Conservation (phyloP, 495 filamentous ascomycete genomes). For the Hamigera avellanea region DNA sequence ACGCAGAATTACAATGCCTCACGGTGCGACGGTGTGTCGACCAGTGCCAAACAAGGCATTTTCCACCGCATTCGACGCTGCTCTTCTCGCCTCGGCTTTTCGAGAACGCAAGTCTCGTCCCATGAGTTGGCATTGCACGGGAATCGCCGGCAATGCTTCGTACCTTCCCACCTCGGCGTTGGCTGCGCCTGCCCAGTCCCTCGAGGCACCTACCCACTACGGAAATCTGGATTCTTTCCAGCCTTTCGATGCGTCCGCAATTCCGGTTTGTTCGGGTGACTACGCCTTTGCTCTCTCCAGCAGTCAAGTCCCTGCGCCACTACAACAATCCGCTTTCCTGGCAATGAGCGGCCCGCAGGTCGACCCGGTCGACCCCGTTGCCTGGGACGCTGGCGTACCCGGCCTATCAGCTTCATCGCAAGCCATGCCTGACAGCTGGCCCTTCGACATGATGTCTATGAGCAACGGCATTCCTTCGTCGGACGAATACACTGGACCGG, state of each 20-base stretch:
- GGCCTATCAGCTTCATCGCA: constrained; percentile 13
- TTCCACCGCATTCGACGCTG: constrained; percentile 19
- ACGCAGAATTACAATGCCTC: constrained; percentile 43
- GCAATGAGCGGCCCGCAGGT: constrained; percentile 32
- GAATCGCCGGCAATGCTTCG: constrained; percentile 24
- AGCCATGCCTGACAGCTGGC: constrained; percentile 22
- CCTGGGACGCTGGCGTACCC: constrained; percentile 15
- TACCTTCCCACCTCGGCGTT: constrained; percentile 25
- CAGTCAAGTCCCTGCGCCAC: constrained; percentile 25
- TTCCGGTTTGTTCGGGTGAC: too few relatives aligned
- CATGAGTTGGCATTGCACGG: constrained; percentile 64
- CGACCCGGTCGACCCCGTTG: constrained; percentile 4
- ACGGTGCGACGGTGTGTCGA: constrained; percentile 23
- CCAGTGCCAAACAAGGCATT: constrained; percentile 9
- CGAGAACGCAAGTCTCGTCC: constrained; percentile 39
- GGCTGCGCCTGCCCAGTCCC: constrained; percentile 14
- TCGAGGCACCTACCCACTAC: constrained; percentile 18
- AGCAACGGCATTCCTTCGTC: constrained; percentile 25
- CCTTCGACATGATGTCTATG: constrained; percentile 29
- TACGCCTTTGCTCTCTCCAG: constrained; percentile 18
- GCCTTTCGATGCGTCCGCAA: too few relatives aligned
- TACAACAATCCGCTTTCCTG: constrained; percentile 23
- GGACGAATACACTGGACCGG: constrained; percentile 35
- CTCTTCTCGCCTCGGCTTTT: constrained; percentile 26
- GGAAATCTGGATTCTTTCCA: too few relatives aligned